Evolutionary conservation across 2,329 filamentous ascomycete species (phyloP).

Genomic region (Fonsecaea nubica): DNA sequence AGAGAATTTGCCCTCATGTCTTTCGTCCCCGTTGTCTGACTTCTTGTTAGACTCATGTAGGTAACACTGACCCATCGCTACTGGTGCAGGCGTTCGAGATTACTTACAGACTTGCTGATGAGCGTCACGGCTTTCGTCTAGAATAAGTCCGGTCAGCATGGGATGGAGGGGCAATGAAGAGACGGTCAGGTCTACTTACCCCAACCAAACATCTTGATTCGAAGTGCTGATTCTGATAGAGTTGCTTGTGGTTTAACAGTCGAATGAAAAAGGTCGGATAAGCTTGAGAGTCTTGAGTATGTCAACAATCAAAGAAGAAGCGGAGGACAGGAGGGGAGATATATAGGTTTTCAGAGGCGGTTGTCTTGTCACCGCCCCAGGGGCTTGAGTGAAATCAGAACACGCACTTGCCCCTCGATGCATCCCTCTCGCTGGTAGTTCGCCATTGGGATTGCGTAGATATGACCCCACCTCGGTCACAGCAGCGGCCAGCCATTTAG

Average conservation of each 20-base stretch:
- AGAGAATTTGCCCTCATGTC: conserved; percentile 68
- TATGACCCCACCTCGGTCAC: conserved; percentile 19
- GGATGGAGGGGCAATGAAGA: neutral
- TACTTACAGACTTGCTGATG: conserved; percentile 59
- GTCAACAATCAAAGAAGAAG: conserved; percentile 2
- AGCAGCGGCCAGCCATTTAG: conserved; percentile 16
- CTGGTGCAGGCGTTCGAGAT: neutral
- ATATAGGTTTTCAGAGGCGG: conserved; percentile 1
- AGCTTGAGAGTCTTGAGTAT: neutral
- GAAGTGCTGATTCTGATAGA: conserved; percentile 9
- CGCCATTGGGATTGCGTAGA: conserved; percentile 17
- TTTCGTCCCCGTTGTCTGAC: conserved; percentile 47
- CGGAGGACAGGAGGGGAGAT: neutral
- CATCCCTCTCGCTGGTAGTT: conserved; percentile 3
- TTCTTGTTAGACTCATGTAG: neutral
- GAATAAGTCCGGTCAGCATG: conserved; percentile 14
- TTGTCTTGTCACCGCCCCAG: conserved; percentile 1
- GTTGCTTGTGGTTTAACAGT: conserved; percentile 2
- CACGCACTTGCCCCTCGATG: conserved; percentile 15
- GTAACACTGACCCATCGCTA: neutral
- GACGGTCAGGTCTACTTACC: conserved; percentile 7
- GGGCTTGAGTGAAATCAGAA: neutral
- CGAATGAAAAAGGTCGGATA: neutral
- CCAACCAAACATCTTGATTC: conserved; percentile 45
- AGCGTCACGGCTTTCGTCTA: conserved; percentile 60